Percentiles rank a stretch among this genome's conserved stretches.
Conservation (phyloP, 139 green algal genomes). For the Gonium pectorale region DNA sequence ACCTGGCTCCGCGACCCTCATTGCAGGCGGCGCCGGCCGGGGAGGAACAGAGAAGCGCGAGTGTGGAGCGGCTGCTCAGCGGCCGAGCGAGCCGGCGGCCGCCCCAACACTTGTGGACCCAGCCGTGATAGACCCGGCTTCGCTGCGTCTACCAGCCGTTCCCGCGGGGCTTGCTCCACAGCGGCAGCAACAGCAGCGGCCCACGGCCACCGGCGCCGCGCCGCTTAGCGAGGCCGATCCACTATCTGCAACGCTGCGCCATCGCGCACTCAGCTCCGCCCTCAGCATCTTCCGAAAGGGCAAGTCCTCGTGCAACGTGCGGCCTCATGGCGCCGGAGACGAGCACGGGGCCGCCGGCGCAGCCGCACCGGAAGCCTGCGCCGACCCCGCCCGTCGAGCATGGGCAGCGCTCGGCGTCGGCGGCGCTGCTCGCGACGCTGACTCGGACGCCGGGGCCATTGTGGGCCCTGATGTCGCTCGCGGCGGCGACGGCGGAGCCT, state of each 20-base stretch:
- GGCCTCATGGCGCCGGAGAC: background rate
- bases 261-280: constrained; percentile 1
- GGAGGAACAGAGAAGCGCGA: too few relatives aligned
- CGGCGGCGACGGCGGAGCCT: too few relatives aligned
- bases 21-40: too few relatives aligned
- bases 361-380: too few relatives aligned
- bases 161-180: too few relatives aligned
- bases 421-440: background rate
- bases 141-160: too few relatives aligned
- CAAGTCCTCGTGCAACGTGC: background rate
- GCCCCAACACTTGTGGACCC: background rate
- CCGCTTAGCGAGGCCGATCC: constrained; percentile 2
- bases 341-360: background rate
- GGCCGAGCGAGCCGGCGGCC: too few relatives aligned
- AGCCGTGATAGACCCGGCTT: too few relatives aligned
- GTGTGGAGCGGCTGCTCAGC: too few relatives aligned
- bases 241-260: constrained; percentile 3
- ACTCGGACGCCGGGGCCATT: background rate
- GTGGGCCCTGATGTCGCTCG: too few relatives aligned
- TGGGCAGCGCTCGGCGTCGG: background rate
- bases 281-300: constrained; percentile 32
- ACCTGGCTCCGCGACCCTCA: background rate
- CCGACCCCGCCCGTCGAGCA: background rate
- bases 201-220: background rate
- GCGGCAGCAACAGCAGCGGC: background rate